These are phyloP conservation scores for Aureobasidium subglaciale DNA, from an alignment of 2,329 filamentous ascomycete genomes.

Conservation along the genomic window DNA sequence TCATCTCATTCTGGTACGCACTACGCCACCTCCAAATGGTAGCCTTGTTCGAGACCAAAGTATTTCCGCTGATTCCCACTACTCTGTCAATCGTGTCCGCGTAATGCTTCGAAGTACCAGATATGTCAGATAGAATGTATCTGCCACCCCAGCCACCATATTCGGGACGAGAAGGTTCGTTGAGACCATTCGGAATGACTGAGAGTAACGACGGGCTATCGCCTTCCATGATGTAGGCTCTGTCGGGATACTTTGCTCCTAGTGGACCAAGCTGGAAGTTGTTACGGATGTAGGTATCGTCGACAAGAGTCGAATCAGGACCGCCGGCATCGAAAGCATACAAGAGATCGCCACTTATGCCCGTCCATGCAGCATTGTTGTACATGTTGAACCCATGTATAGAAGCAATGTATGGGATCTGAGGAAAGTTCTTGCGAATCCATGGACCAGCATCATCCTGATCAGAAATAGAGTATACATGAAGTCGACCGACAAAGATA, in stretches of 20 bases:
- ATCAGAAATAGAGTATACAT: conserved; percentile 52
- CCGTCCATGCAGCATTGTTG: conserved; percentile 47
- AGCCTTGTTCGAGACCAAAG: conserved; percentile 38
- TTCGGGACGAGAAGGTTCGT: conserved; percentile 38
- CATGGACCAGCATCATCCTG: conserved; percentile 52
- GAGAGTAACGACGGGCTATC: conserved; percentile 47
- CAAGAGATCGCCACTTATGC: conserved; percentile 46
- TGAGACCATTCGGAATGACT: conserved; percentile 43
- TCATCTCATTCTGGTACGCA: conserved; percentile 47
- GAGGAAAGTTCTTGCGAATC: conserved; percentile 48
- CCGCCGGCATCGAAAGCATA: conserved; percentile 44
- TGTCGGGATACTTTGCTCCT: conserved; percentile 36
- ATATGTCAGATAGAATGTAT: conserved; percentile 34
- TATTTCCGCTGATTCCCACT: conserved; percentile 27
- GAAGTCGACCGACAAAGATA: conserved; percentile 36
- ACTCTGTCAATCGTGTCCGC: conserved; percentile 33
- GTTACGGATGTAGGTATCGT: conserved; percentile 45
- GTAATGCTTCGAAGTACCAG: conserved; percentile 30
- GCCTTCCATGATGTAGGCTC: conserved; percentile 48
- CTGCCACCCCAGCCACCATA: conserved; percentile 47
- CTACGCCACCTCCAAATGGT: conserved; percentile 49
- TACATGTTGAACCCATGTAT: conserved; percentile 53
- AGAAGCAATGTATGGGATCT: conserved; percentile 50
- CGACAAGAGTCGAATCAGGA: conserved; percentile 42
- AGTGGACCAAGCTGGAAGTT: conserved; percentile 48